These are phyloP conservation scores for Alternaria viburni DNA, from an alignment of 2,329 filamentous ascomycete species.

Conservation along the genomic window DNA sequence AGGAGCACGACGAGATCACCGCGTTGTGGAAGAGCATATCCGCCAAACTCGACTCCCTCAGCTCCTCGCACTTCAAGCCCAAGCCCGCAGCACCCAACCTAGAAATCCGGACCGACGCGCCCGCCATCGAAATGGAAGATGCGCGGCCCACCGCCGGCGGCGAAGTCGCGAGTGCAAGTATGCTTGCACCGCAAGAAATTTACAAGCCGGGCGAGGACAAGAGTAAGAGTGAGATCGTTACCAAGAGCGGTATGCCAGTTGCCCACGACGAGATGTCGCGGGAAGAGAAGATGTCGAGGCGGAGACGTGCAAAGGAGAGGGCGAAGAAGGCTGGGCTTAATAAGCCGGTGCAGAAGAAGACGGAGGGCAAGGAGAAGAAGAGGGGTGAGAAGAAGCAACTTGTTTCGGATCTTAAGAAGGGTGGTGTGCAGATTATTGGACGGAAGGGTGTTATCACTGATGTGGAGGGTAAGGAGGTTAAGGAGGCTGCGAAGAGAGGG, in stretches of 20 bases:
- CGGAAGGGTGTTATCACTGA: slow-evolving; percentile 86
- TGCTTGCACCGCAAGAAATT: slow-evolving; percentile 91
- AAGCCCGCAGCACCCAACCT: slow-evolving; percentile 82
- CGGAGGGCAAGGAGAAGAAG: slow-evolving; percentile 60
- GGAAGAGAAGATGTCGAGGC: slow-evolving; percentile 79
- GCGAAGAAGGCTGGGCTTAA: slow-evolving; percentile 71
- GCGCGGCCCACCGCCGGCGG: slow-evolving; percentile 84
- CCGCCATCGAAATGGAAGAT: slow-evolving; percentile 94
- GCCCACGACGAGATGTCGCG: slow-evolving; percentile 85
- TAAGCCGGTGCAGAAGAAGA: slow-evolving; percentile 49
- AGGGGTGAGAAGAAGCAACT: slow-evolving; percentile 64
- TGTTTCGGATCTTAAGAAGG: slow-evolving; percentile 75
- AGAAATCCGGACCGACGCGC: slow-evolving; percentile 86
- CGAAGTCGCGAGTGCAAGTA: slow-evolving; percentile 71
- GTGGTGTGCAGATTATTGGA: slow-evolving; percentile 89
- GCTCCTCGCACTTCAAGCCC: slow-evolving; percentile 94
- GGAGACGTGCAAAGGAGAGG: slow-evolving; percentile 85
- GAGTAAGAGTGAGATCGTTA: slow-evolving; percentile 73
- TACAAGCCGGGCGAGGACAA: slow-evolving; percentile 79
- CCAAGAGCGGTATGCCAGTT: slow-evolving; percentile 78
- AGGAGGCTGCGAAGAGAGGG: slow-evolving; percentile 34
- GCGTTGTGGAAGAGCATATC: slow-evolving; percentile 82
- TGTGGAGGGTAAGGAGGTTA: slow-evolving; percentile 79
- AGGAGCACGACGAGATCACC: slow-evolving; percentile 83
- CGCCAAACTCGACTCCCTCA: slow-evolving; percentile 83